A percentile compares a stretch with the other conserved stretches of the same genome.
phyloP scores from a whole-genome alignment of 805 yeast genomes.

The Candida cerambycidarum region DNA sequence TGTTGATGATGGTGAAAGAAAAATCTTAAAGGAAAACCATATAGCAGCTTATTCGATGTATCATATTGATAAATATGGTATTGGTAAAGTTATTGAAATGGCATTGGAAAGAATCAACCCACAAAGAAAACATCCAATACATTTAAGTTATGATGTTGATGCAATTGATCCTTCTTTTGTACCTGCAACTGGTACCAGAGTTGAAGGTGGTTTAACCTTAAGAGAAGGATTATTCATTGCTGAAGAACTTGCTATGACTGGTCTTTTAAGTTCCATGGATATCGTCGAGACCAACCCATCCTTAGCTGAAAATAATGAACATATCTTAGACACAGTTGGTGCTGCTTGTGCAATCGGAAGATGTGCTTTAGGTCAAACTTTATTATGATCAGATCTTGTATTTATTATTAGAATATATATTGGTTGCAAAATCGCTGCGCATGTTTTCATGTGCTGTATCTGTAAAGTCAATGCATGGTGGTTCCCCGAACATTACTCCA shows the following conservation, averaged over 20 bases:
- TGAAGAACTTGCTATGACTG: conserved; percentile 89
- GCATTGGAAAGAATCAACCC: conserved; percentile 82
- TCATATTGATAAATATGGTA: conserved; percentile 92
- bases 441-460: no score
- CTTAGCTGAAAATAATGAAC: conserved; percentile 73
- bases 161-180: conserved; percentile 93
- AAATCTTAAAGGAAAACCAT: conserved; percentile 63
- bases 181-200: conserved; percentile 98
- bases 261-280: conserved; percentile 84
- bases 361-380: conserved; percentile 92
- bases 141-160: conserved; percentile 92
- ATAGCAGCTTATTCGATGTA: conserved; percentile 93
- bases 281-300: conserved; percentile 93
- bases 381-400: conserved; percentile 33
- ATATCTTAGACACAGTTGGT: conserved; percentile 79
- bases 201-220: conserved; percentile 90
- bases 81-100: conserved; percentile 87
- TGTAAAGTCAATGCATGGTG: no score
- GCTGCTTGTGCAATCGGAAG: conserved; percentile 90
- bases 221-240: conserved; percentile 92
- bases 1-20: conserved; percentile 83
- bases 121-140: conserved; percentile 66
- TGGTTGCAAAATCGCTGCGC: background rate
- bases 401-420: background rate
- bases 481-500: no score